phyloP scores from a whole-genome alignment of 208 protist species.

The Crithidia bombi region DNA sequence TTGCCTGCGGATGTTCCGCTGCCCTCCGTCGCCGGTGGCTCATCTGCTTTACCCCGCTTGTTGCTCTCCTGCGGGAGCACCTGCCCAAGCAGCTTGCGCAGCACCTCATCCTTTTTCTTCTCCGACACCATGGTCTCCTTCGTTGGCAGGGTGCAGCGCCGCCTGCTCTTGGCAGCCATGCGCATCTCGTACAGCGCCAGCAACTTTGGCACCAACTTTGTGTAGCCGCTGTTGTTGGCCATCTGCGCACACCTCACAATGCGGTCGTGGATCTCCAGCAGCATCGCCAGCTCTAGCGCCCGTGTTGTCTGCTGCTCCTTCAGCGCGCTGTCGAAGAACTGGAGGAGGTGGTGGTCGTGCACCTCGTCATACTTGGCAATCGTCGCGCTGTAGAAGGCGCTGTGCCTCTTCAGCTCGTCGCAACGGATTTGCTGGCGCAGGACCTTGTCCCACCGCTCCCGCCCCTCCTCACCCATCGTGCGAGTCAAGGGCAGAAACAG shows the following conservation, averaged over 20 bases:
- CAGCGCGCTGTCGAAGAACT: constrained; percentile 72
- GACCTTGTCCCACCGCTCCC: constrained; percentile 64
- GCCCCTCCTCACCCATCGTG: constrained; percentile 37
- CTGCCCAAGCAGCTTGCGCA: constrained; percentile 62
- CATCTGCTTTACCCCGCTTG: constrained; percentile 1
- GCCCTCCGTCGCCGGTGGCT: background rate
- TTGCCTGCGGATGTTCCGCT: background rate
- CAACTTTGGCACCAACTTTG: constrained; percentile 74
- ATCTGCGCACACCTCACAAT: constrained; percentile 67
- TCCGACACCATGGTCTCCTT: constrained; percentile 64
- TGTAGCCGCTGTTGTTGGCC: constrained; percentile 65
- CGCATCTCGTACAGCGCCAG: constrained; percentile 76
- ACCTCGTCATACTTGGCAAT: constrained; percentile 80
- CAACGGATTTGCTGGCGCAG: constrained; percentile 73
- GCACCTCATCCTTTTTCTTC: constrained; percentile 68
- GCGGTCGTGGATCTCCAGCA: constrained; percentile 84
- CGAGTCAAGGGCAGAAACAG: constrained; percentile 72
- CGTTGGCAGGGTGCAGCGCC: constrained; percentile 70
- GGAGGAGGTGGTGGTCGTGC: constrained; percentile 80
- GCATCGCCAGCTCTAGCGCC: constrained; percentile 79
- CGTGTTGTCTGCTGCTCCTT: constrained; percentile 72
- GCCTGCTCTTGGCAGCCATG: constrained; percentile 55
- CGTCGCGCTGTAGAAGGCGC: constrained; percentile 62
- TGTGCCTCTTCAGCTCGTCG: constrained; percentile 82
- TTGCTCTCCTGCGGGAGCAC: constrained; percentile 21